Evolutionary conservation across 768 basidiomycete genomes (phyloP).

Genomic region (Tulasnella sp.): DNA sequence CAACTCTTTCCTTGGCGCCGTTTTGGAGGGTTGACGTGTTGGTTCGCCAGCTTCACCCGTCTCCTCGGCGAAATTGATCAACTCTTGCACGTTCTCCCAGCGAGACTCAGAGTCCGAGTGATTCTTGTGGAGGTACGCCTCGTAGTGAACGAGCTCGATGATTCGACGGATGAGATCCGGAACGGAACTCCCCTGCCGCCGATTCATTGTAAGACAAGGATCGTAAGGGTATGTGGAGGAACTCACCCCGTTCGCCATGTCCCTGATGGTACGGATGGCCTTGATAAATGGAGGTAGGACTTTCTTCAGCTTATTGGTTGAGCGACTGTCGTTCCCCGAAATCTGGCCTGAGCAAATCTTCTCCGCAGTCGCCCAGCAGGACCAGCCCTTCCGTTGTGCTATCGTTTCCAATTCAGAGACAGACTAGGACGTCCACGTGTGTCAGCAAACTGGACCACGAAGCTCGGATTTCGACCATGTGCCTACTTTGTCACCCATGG

Average conservation of each 20-base stretch:
- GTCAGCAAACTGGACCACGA: background rate
- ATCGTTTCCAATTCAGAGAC: conserved; percentile 43
- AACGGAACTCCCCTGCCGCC: conserved; percentile 43
- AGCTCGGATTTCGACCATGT: background rate
- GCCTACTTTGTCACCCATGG: conserved; percentile 66
- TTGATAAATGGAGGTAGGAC: conserved; percentile 44
- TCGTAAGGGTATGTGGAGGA: background rate
- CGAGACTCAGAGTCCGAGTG: conserved; percentile 60
- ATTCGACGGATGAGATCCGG: conserved; percentile 50
- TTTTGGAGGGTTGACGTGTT: background rate
- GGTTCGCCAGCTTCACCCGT: background rate
- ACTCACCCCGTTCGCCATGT: conserved; percentile 43
- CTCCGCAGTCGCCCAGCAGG: conserved; percentile 50
- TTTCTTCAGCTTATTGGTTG: conserved; percentile 47
- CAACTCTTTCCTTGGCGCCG: background rate
- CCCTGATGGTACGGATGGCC: conserved; percentile 39
- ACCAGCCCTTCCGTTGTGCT: conserved; percentile 40
- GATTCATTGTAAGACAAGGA: background rate
- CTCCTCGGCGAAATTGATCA: conserved; percentile 67
- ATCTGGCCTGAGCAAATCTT: conserved; percentile 48
- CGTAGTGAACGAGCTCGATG: conserved; percentile 48
- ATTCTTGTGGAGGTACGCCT: conserved; percentile 54
- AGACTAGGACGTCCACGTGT: conserved; percentile 36
- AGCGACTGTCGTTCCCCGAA: conserved; percentile 46
- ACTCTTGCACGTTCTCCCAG: conserved; percentile 80